Base-by-base conservation (phyloP, 192 early-diverging fungal species). In the Radiomyces spectabilis region DNA sequence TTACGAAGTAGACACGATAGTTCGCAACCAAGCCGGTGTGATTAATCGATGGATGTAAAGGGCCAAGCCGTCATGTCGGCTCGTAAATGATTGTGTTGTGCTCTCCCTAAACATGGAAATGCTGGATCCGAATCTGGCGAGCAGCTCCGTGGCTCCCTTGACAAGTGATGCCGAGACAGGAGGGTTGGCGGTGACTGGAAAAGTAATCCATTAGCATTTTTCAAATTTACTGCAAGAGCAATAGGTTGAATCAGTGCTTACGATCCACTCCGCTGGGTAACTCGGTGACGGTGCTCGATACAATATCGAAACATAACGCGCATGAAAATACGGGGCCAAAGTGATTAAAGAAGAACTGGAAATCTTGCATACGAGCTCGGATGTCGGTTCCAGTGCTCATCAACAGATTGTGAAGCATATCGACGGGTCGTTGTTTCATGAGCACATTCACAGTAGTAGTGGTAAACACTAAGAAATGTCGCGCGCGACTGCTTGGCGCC, bases 301-400 rank as follows among this genome's bases (percentile, higher is more conserved):
- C 69, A 42, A 93, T 73, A 2, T 82, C 82, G 5, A 88, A 75
- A 57, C 86, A 89, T 87, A 95, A 92, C 34, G 89, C 85, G 48
- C 85, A 92, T 13, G 81, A 72, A 55, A 89, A 80, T 27, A 75
- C 76, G 8, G 67, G 64, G 0, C 83, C 81, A 57, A 79, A 91
- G 10, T 63, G 75, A 41, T 53, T 50, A 22, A 81, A 62, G 55
- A 84, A 52, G 58, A 54, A 7, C 40, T 37, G 12, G 25, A 45
- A 39, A 35, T 54, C 41, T 22, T n/a, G 29, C 3, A 34, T 30
- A 24, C 50, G 32, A 25, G 24, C 5, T 4, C 45, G 12, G 3
- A 65, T 7, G 37, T 42, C 50, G 4, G 63, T 51, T 6, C 74
- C 54, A 1, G 68, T 68, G 34, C 75, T 66, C 4, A 73, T 41